Base-by-base conservation (phyloP, 2,329 filamentous ascomycete species). In the Beauveria bassiana region DNA sequence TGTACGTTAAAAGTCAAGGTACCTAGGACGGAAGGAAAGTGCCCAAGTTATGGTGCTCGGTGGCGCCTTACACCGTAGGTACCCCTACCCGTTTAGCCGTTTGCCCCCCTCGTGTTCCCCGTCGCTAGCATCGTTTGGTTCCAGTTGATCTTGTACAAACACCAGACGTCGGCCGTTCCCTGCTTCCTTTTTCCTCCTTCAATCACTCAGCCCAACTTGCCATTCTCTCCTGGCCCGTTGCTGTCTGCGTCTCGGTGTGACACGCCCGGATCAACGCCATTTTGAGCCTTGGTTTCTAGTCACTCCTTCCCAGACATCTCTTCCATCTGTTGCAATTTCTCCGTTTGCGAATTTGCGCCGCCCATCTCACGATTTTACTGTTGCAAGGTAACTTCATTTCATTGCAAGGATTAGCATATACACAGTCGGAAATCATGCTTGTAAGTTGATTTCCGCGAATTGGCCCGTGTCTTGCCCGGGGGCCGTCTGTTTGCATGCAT, bases 241-340 rank as follows among this genome's bases (percentile, higher is more conserved):
- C 28, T 34, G 18, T 50, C 26, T 58, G 74, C 72, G 66, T 75
- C 40, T 20, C n/a, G 31, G 40, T 40, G 49, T 60, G 20, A 38
- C 16, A 16, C 50, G 50, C 58, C 42, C 50, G 24, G 18, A 26
- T 26, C n/a, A 24, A 46, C 45, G 31, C 26, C 5, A 34, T 43
- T n/a, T 24, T 26, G 20, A 18, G 40, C 20, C 12, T 67, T 67
- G 43, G n/a, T 62, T 65, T 68, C 64, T 62, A 57, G 65, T 67
- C 66, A 59, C 64, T 67, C 66, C 51, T 66, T 68, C 56, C 54
- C 49, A 22, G 20, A 60, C 12, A 12, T 47, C 22, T 38, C 8
- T 3, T 31, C 40, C 20, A 20, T 47, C 14, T 20, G 28, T 9
- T 45, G 38, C 47, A 18, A 16, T 47, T 22, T 28, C 20, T 20